Conservation (phyloP, 139 green algal species). For the Picocystis salinarum region DNA sequence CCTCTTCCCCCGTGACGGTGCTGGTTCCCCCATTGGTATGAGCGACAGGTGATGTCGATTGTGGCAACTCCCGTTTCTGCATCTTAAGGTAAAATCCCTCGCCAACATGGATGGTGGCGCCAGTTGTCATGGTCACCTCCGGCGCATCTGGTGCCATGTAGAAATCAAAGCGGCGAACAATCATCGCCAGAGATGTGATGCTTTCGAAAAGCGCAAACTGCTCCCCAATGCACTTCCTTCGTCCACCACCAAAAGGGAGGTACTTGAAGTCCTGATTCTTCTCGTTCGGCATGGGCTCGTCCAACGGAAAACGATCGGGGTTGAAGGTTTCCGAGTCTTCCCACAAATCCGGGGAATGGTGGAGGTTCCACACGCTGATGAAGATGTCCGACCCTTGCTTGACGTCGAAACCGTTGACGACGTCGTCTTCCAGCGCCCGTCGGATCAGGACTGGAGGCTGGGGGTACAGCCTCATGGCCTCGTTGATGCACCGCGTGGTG, state of each 20-base stretch:
- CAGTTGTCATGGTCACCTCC: constrained; percentile 52
- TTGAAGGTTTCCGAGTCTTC: constrained; percentile 47
- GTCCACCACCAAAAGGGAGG: constrained; percentile 62
- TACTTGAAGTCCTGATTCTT: constrained; percentile 43
- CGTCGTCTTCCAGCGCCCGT: constrained; percentile 33
- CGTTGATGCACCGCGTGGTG: constrained; percentile 63
- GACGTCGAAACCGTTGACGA: constrained; percentile 23
- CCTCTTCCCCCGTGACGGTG: too few relatives aligned
- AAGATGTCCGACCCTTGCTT: constrained; percentile 56
- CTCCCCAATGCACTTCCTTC: constrained; percentile 69
- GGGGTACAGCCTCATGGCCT: constrained; percentile 83
- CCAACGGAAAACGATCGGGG: constrained; percentile 21
- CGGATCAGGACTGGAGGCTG: constrained; percentile 89
- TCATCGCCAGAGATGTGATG: constrained; percentile 55
- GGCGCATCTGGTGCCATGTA: constrained; percentile 27
- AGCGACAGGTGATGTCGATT: not conserved
- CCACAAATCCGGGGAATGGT: constrained; percentile 47
- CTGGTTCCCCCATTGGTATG: too few relatives aligned
- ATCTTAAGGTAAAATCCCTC: constrained; percentile 54
- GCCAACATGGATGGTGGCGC: constrained; percentile 94
- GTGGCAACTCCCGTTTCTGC: constrained; percentile 2
- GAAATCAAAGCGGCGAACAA: constrained; percentile 68
- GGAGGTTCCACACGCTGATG: constrained; percentile 77
- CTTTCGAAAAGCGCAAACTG: constrained; percentile 84
- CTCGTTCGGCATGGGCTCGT: constrained; percentile 41